phyloP scores from a whole-genome alignment of 257 asterid genomes.

The Haberlea rhodopensis region DNA sequence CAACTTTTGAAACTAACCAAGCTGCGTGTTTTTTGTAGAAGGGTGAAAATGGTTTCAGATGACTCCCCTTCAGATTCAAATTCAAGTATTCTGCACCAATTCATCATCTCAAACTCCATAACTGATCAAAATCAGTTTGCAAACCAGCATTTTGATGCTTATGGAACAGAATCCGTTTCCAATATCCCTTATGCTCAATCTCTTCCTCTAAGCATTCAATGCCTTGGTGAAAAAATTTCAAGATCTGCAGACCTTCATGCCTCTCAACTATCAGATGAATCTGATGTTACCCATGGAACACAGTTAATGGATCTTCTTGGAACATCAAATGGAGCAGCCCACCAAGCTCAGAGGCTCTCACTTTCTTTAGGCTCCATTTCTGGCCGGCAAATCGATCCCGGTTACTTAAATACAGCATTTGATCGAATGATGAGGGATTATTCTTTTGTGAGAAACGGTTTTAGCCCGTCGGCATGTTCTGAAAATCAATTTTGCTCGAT shows the following conservation, averaged over 20 bases:
- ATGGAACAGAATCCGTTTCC: constrained; percentile 31
- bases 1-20: too few relatives aligned
- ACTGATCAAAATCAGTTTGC: constrained; percentile 44
- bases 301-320: constrained; percentile 75
- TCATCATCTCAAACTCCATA: constrained; percentile 46
- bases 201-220: constrained; percentile 34
- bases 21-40: too few relatives aligned
- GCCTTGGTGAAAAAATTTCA: constrained; percentile 36
- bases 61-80: constrained; percentile 51
- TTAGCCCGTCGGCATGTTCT: constrained; percentile 21
- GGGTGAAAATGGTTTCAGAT: constrained; percentile 57
- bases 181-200: constrained; percentile 31
- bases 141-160: constrained; percentile 42
- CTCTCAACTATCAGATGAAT: constrained; percentile 37
- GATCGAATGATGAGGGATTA: too few relatives aligned
- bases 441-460: constrained; percentile 1
- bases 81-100: constrained; percentile 60
- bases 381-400: too few relatives aligned
- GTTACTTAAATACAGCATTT: too few relatives aligned
- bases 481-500: background rate
- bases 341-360: constrained; percentile 62
- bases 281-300: constrained; percentile 36
- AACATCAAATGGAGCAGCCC: constrained; percentile 37
- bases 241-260: constrained; percentile 36
- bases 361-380: constrained; percentile 53